These are phyloP conservation scores for Rosa chinensis DNA, from an alignment of 306 rosid species.

Conservation along the genomic window DNA sequence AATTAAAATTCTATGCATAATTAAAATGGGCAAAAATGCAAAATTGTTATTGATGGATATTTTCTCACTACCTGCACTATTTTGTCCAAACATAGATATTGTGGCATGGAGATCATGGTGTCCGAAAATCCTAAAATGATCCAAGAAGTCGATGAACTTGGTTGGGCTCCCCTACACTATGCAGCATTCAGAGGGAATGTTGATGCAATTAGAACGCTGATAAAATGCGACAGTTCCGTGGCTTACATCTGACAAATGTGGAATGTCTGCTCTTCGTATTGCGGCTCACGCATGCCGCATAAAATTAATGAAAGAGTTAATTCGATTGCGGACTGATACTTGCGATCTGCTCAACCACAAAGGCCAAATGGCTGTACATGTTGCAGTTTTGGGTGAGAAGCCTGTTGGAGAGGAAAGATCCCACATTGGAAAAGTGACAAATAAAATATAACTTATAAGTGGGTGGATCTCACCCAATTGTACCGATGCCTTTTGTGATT, in stretches of 20 bases:
- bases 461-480: no score
- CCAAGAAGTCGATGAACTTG: background rate
- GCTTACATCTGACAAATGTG: background rate
- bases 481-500: no score
- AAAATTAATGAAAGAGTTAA: background rate
- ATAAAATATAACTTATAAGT: no score
- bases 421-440: no score
- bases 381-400: background rate
- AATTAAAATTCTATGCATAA: no score
- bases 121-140: background rate
- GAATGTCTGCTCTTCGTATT: background rate
- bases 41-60: no score
- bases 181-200: constrained; percentile 11
- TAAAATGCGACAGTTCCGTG: background rate
- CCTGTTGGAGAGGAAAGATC: no score
- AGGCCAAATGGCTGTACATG: background rate
- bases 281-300: background rate
- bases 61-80: no score
- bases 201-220: background rate
- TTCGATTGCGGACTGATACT: background rate
- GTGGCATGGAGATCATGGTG: no score
- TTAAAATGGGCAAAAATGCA: no score
- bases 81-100: no score
- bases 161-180: constrained; percentile 20
- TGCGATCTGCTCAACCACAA: background rate